Conservation (phyloP, 2,329 filamentous ascomycete species). For the Ilyonectria sp. region DNA sequence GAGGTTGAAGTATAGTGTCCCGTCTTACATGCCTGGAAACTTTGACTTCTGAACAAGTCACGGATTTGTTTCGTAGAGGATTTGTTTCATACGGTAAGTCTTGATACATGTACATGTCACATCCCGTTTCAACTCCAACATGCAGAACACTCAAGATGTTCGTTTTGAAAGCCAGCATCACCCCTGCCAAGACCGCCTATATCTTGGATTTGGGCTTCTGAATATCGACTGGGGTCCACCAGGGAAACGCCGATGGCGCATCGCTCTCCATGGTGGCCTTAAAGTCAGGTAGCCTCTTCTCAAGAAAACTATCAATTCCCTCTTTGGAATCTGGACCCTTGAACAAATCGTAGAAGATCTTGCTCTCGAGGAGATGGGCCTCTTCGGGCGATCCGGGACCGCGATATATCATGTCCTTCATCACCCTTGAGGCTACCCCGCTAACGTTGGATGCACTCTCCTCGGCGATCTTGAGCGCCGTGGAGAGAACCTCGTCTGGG, state of each 20-base stretch:
- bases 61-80: constrained; percentile 14
- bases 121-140: neutral
- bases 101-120: neutral
- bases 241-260: constrained; percentile 73
- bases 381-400: constrained; percentile 74
- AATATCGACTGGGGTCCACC: constrained; percentile 71
- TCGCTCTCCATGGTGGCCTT: constrained; percentile 72
- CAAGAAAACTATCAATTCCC: constrained; percentile 77
- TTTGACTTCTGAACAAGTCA: constrained; percentile 5
- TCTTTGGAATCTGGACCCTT: constrained; percentile 73
- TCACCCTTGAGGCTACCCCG: constrained; percentile 74
- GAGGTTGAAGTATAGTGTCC: neutral
- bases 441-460: constrained; percentile 79
- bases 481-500: constrained; percentile 72
- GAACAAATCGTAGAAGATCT: constrained; percentile 74
- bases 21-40: constrained; percentile 3
- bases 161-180: neutral
- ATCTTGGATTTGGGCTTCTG: constrained; percentile 47
- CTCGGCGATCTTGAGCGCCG: constrained; percentile 76
- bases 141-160: neutral
- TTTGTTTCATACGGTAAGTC: constrained; percentile 14
- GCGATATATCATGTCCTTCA: constrained; percentile 80
- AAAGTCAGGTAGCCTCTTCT: constrained; percentile 77
- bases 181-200: constrained; percentile 14
- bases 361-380: constrained; percentile 79